Conservation (phyloP, 495 filamentous ascomycete genomes). For the Neurospora terricola region DNA sequence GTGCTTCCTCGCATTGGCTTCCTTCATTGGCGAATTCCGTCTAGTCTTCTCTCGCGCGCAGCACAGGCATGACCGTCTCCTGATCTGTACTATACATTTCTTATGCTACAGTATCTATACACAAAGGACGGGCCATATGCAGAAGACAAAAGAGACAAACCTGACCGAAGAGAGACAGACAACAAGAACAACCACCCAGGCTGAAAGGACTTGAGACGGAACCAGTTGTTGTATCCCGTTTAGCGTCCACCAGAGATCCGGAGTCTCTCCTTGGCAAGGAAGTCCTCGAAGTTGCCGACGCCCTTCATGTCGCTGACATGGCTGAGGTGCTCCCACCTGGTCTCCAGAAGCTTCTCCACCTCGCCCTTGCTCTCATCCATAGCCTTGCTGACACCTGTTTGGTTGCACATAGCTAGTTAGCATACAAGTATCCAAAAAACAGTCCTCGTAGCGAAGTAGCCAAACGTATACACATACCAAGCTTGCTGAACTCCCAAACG, state of each 20-base stretch:
- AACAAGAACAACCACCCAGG: neutral
- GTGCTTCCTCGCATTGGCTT: neutral
- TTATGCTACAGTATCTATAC: conserved; percentile 6
- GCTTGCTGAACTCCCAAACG: conserved; percentile 72
- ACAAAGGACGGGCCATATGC: conserved; percentile 3
- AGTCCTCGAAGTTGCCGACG: conserved; percentile 44
- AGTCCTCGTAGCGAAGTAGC: neutral
- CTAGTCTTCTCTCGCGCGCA: neutral
- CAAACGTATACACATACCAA: conserved; percentile 39
- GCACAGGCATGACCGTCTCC: conserved; percentile 1
- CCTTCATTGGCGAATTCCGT: neutral
- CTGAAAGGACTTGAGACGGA: neutral
- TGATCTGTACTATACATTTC: neutral
- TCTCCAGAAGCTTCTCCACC: conserved; percentile 48
- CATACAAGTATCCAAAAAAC: neutral
- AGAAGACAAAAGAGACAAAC: neutral
- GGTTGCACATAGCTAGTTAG: neutral
- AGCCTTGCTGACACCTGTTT: conserved; percentile 51
- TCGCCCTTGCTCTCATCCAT: conserved; percentile 53
- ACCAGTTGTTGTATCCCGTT: conserved; percentile 3
- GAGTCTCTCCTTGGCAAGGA: conserved; percentile 42
- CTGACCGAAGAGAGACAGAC: neutral
- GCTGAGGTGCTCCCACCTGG: conserved; percentile 56
- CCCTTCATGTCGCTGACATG: conserved; percentile 40
- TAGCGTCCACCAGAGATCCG: conserved; percentile 21